Evolutionary conservation across 1,139 yeast species (phyloP).

Genomic region (Lizanozyma gosingica): DNA sequence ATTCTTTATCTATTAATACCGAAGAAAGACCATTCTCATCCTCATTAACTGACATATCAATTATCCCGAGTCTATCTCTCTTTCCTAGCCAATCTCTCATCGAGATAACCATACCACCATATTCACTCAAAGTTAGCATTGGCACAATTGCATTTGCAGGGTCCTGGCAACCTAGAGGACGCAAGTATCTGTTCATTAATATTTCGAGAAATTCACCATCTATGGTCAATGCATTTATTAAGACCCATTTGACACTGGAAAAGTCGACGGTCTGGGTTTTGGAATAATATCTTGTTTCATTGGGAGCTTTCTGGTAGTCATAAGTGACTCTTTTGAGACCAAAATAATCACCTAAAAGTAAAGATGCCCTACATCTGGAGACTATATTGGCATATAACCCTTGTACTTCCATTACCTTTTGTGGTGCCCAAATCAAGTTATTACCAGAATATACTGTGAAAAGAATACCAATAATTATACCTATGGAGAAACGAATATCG

Average conservation of each 20-base stretch:
- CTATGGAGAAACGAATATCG: constrained; percentile 83
- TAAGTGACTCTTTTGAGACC: constrained; percentile 90
- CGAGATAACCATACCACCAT: constrained; percentile 93
- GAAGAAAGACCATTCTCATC: constrained; percentile 40
- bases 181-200: constrained; percentile 82
- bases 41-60: constrained; percentile 13
- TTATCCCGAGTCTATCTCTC: constrained; percentile 49
- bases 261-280: constrained; percentile 75
- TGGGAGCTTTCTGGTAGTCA: constrained; percentile 88
- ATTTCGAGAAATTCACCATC: constrained; percentile 93
- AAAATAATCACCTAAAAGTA: constrained; percentile 76
- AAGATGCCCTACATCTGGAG: constrained; percentile 61
- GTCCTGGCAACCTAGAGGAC: constrained; percentile 78
- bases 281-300: constrained; percentile 68
- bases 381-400: constrained; percentile 83
- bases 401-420: constrained; percentile 63
- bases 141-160: constrained; percentile 83
- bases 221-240: constrained; percentile 83
- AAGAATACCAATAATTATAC: constrained; percentile 72
- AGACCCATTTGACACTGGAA: constrained; percentile 77
- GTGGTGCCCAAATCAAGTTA: constrained; percentile 73
- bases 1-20: constrained; percentile 71
- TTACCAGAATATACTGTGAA: constrained; percentile 84
- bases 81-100: constrained; percentile 85
- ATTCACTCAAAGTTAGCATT: constrained; percentile 79